Conservation (phyloP, 2,329 filamentous ascomycete genomes). For the Colletotrichum liaoningense region DNA sequence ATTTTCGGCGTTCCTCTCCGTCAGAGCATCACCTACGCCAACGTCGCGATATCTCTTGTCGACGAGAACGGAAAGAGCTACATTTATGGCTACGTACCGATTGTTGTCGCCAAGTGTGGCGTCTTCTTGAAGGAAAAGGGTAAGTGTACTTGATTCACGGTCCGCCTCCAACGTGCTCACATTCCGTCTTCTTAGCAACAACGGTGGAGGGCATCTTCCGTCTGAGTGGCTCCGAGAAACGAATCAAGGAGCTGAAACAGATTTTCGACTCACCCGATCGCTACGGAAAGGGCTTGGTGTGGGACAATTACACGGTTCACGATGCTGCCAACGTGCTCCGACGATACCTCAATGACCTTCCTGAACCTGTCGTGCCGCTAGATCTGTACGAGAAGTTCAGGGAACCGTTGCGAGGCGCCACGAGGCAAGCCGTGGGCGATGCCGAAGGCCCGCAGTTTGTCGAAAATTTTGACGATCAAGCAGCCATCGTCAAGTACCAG, state of each 20-base stretch:
- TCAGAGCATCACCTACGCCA: conserved; percentile 96
- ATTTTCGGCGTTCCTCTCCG: conserved; percentile 96
- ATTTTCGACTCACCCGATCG: conserved; percentile 94
- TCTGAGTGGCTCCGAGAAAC: conserved; percentile 94
- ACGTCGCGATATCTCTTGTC: conserved; percentile 95
- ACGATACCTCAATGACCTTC: conserved; percentile 94
- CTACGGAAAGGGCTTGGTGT: conserved; percentile 96
- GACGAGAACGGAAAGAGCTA: conserved; percentile 94
- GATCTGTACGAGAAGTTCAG: conserved; percentile 94
- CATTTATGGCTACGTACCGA: conserved; percentile 98
- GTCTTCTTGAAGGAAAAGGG: conserved; percentile 98
- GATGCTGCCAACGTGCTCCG: conserved; percentile 97
- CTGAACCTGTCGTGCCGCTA: conserved; percentile 94
- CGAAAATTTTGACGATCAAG: conserved; percentile 71
- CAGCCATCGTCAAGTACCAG: conserved; percentile 87
- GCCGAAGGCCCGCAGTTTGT: conserved; percentile 76
- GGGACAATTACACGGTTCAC: conserved; percentile 98
- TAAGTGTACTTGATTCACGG: conserved; percentile 54
- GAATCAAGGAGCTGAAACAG: conserved; percentile 94
- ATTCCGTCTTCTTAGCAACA: conserved; percentile 72
- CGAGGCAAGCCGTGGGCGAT: conserved; percentile 78
- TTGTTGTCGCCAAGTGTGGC: conserved; percentile 97
- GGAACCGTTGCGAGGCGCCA: conserved; percentile 79
- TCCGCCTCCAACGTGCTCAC: conserved; percentile 36
- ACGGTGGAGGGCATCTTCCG: conserved; percentile 97